Evolutionary conservation across 192 early-diverging fungal genomes (phyloP), one percentile per base, ranked within the genome.

Genomic region (Coemansia nantahalensis): DNA sequence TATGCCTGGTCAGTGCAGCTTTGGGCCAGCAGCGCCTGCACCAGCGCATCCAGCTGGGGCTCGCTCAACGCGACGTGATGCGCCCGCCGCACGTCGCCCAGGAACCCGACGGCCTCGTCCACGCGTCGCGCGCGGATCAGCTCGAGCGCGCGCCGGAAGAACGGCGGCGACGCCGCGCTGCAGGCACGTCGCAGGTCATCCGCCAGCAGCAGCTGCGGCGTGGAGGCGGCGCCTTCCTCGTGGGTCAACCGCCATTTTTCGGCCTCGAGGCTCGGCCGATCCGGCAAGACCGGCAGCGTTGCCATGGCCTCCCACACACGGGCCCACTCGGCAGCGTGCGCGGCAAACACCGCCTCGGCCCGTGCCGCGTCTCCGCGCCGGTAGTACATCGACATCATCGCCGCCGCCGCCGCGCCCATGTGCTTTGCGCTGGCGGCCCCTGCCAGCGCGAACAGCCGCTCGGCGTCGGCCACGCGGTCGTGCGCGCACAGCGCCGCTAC

Each of bases 311-410:
- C 17, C 54, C 59, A 70, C 3, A 18, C 22, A 15, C 22, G n/a
- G 8, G 26, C 24, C 55, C 67, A 70, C 15, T 4, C 2, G 0
- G 32, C 54, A 4, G 17, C 14, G 45, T 55, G 63, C 18, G 40
- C 39, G 17, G 32, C 41, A 42, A 63, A 59, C 6, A 62, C 19
- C 8, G 50, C 35, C 1, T 59, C 51, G 13, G 67, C 67, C 6
- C 22, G 45, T 23, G n/a, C 17, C 9, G 23, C 10, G 4, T 62
- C 47, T 17, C 48, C 51, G 0, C 26, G 4, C 6, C 60, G 67
- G 28, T 70, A 70, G 51, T 63, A 58, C 67, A 70, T 58, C 17
- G 55, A 41, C 56, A 70, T 70, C 60, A 59, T 55, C 28, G 47
- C 18, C 10, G 51, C 55, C 24, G 37, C 28, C 7, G 45, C 32